Evolutionary conservation across 805 yeast genomes (phyloP), one percentile per base, ranked within the genome.

Genomic region (Nakazawaea wyomingensis): DNA sequence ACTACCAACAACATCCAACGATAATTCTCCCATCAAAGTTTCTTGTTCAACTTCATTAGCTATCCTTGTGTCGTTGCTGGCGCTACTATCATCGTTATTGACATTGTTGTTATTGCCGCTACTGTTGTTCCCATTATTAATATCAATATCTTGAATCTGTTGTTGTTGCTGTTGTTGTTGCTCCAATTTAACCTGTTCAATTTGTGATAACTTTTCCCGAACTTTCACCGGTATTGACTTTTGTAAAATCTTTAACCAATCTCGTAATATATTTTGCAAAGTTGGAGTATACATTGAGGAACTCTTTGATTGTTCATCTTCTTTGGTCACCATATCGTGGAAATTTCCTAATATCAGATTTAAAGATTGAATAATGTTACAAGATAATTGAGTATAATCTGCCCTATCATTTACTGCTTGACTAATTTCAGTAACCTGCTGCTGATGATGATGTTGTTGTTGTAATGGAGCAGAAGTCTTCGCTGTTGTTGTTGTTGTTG

Each of bases 131-230:
- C 18, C 37, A 34, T 21, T 17, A 14, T 16, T 29, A 29, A 17
- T 29, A 17, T 20, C 26, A 33, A 22, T 17, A 22, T 22, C 31
- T n/a, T 39, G n/a, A 10, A 19, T 30, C 9, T 38, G 39, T 19
- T 27, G 28, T 19, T 19, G 33, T 30, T 37, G 46, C 17, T 20
- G 34, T 39, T 39, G 27, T 19, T 29, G 42, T 19, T 48, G 48
- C 26, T 46, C 51, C 41, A 46, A 26, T 32, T 41, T 40, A 4
- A 48, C 47, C 27, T 48, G 49, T 28, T 48, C 51, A n/a, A 48
- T 38, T 30, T 48, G 51, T 19, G 51, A 46, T 14, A 48, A 26
- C 6, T 37, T 43, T 7, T 36, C 37, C 6, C 34, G 38, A 5
- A 33, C 36, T 34, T 38, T 43, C 10, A 37, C 30, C 2, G 51